Evolutionary conservation across 176 grass and related monocot species (phyloP), one percentile per base, ranked within the genome.

Genomic region (Triticum urartu): DNA sequence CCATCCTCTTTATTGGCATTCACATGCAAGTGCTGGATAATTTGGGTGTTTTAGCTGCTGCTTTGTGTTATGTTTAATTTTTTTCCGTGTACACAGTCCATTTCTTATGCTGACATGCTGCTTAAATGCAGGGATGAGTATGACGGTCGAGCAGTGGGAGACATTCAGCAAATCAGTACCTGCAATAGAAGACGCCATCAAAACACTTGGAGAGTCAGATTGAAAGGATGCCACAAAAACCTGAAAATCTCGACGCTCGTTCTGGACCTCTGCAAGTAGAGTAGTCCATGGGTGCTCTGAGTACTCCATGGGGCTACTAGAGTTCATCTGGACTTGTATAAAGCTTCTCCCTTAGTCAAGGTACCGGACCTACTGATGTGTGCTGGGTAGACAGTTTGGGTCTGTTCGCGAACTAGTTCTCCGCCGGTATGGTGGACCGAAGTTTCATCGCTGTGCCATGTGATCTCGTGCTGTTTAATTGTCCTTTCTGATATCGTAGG

Each of bases 141-240:
- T 98, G 90, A 91, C 93, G 3, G 83, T 89, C 1, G 92, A 98
- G 74, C 97, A 98, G 86, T 98, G 94, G 97, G 91, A 92, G 87
- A 88, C 86, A 40, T 95, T 98, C 65, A 71, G 75, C 15, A 82
- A 95, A 50, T 80, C 87, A 36, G 83, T 91, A 28, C 94, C 97
- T 20, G 84, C 86, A n/a, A 88, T 98, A 87, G 92, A 92, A 45
- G 88, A 94, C 69, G 97, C 97, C 50, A 92, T 98, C 52, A 91
- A 86, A 81, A 87, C 90, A 73, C 61, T 98, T 30, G 88, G 85
- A 90, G 96, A 83, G 24, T 91, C 68, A 26, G 90, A 92, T 48
- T 92, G 70, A 91, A 70, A 67, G 39, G 56, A 72, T 84, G 5
- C 54, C 54, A 58, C 14, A 52, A 52, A 17, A 52, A 52, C 48